phyloP scores from a whole-genome alignment of 1,284 basidiomycete genomes.

The Stygiomarasmius scandens region DNA sequence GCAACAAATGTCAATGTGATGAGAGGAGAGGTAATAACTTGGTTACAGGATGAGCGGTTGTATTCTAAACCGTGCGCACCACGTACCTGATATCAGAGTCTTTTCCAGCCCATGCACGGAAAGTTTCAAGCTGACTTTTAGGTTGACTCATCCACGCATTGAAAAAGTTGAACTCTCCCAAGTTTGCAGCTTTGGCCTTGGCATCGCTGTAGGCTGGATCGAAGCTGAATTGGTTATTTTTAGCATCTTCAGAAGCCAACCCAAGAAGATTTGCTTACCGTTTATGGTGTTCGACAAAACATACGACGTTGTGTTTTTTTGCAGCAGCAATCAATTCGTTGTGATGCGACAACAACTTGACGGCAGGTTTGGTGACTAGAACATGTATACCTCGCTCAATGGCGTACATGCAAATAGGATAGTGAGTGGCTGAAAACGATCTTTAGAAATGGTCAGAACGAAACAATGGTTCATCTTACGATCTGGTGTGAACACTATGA shows the following conservation, averaged over 20 bases:
- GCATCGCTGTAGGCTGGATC: slow-evolving; percentile 95
- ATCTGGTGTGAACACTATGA: slow-evolving; percentile 87
- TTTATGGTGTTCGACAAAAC: slow-evolving; percentile 91
- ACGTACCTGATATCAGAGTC: slow-evolving; percentile 84
- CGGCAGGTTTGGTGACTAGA: slow-evolving; percentile 91
- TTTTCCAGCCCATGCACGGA: slow-evolving; percentile 92
- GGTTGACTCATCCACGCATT: slow-evolving; percentile 94
- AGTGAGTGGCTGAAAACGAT: slow-evolving; percentile 70
- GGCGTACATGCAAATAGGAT: slow-evolving; percentile 83
- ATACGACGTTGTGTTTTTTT: slow-evolving; percentile 78
- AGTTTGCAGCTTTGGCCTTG: slow-evolving; percentile 67
- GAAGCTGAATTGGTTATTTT: slow-evolving; percentile 49
- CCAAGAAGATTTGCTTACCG: slow-evolving; percentile 40
- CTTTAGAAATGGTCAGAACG: neutral
- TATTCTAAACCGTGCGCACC: neutral
- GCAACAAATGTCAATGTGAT: slow-evolving; percentile 90
- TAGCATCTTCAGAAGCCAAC: neutral
- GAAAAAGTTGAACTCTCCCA: slow-evolving; percentile 94
- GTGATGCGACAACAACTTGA: slow-evolving; percentile 84
- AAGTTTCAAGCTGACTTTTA: slow-evolving; percentile 91
- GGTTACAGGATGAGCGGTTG: neutral
- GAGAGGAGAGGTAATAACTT: slow-evolving; percentile 92
- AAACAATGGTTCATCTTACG: slow-evolving; percentile 48
- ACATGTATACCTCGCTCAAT: slow-evolving; percentile 86
- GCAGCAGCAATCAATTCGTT: slow-evolving; percentile 76